phyloP scores from a whole-genome alignment of 1,284 basidiomycete genomes.

The Ustilago lituana region DNA sequence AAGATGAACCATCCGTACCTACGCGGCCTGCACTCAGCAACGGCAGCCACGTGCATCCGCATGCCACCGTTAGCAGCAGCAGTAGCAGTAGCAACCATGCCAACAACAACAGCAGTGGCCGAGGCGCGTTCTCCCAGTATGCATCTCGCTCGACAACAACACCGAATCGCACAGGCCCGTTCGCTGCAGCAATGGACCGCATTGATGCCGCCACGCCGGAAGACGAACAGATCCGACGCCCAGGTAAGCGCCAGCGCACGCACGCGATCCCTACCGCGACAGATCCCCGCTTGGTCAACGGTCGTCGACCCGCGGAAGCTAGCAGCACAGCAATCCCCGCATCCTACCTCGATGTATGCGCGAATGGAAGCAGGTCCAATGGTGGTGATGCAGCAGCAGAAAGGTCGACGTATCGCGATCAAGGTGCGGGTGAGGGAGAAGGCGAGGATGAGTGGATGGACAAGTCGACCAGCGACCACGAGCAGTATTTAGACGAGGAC shows the following conservation, averaged over 20 bases:
- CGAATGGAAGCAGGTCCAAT: constrained; percentile 12
- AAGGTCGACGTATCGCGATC: constrained; percentile 8
- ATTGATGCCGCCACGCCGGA: constrained; percentile 35
- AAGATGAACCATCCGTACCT: constrained; percentile 34
- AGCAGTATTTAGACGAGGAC: constrained; percentile 38
- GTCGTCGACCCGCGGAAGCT: background rate
- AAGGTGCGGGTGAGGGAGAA: constrained; percentile 6
- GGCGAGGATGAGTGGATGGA: constrained; percentile 42
- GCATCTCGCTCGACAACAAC: constrained; percentile 8
- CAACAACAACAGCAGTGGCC: background rate
- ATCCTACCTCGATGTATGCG: constrained; percentile 23
- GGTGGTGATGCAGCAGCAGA: constrained; percentile 3
- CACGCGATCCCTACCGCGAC: constrained; percentile 16
- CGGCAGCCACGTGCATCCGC: constrained; percentile 1
- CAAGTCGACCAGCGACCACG: constrained; percentile 28
- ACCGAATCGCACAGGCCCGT: constrained; percentile 15
- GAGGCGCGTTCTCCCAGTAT: constrained; percentile 11
- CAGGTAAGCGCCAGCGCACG: constrained; percentile 29
- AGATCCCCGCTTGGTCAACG: constrained; percentile 25
- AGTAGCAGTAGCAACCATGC: background rate
- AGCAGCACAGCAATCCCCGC: constrained; percentile 10
- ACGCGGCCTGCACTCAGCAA: constrained; percentile 14
- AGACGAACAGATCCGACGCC: constrained; percentile 45
- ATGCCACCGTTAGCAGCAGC: background rate
- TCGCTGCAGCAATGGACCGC: constrained; percentile 15